A percentile compares a stretch with the other conserved stretches of the same genome.
Evolutionary conservation across 164 flowering plant genomes (phyloP).

Genomic region (Stephania cephalantha): DNA sequence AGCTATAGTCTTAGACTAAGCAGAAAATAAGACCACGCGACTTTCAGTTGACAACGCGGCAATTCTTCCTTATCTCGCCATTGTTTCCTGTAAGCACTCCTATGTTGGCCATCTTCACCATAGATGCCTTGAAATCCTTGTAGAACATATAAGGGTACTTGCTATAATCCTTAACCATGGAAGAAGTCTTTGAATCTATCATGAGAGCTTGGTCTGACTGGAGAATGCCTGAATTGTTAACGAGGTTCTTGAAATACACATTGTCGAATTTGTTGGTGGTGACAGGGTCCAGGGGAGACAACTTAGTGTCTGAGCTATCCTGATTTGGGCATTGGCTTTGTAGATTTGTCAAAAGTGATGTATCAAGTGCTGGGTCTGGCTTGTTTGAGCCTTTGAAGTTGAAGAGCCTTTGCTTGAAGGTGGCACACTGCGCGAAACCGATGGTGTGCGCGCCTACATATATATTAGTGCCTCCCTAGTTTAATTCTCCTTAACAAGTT

Average conservation of each 20-base stretch:
- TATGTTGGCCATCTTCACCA: slow-evolving; percentile 51
- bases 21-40: neutral
- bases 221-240: slow-evolving; percentile 49
- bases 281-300: slow-evolving; percentile 52
- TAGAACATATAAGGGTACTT: slow-evolving; percentile 35
- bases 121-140: slow-evolving; percentile 54
- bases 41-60: slow-evolving; percentile 42
- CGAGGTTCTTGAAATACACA: slow-evolving; percentile 40
- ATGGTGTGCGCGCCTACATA: slow-evolving; percentile 65
- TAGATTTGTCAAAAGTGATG: slow-evolving; percentile 36
- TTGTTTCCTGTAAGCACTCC: slow-evolving; percentile 50
- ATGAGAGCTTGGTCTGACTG: slow-evolving; percentile 69
- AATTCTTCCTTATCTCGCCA: slow-evolving; percentile 64
- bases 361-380: slow-evolving; percentile 55
- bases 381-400: slow-evolving; percentile 48
- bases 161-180: slow-evolving; percentile 44
- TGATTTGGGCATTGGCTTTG: slow-evolving; percentile 44
- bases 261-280: slow-evolving; percentile 50
- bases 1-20: neutral
- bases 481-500: neutral
- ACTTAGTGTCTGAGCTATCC: slow-evolving; percentile 31
- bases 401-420: slow-evolving; percentile 64
- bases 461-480: neutral
- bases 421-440: slow-evolving; percentile 65
- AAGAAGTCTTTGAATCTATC: slow-evolving; percentile 33